Base-by-base conservation (phyloP, 1,284 basidiomycete species). In the Neonothopanus nambi region DNA sequence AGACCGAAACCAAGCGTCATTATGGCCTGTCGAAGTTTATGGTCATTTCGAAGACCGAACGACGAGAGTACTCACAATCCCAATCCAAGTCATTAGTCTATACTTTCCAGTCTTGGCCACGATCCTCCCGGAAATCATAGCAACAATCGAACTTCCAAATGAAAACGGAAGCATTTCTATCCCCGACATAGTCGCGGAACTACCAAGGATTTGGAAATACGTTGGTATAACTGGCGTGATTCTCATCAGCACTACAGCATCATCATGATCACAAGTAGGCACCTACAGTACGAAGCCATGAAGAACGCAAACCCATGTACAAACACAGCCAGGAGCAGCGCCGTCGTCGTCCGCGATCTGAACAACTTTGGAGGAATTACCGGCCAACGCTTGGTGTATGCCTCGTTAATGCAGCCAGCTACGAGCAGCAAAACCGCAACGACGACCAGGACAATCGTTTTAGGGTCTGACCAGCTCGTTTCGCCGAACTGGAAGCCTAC, bases 341-440 rank as follows among this genome's bases (percentile, higher is more conserved):
- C 73, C 1, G 74, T 75, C 0, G 89, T 90, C 1, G 91, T 93
- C 18, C 90, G 80, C 3, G 87, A 85, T 69, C 79, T 82, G 74
- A 94, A 93, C 33, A 94, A 65, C 2, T 90, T 80, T 8, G 89
- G 84, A 7, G 92, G 91, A 6, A 97, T 72, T 58, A 96, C 91
- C 0, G 92, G 87, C 3, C 84, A 84, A 7, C 89, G 79, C 43
- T 75, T 84, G 0, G 93, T 95, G 56, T 70, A 77, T 4, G 78
- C 55, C 65, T 93, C 92, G 62, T 91, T 88, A 30, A 86, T 59
- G 7, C 76, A 77, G 13, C 81, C 84, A 0, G 67, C 59, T 3
- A 87, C 41, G 20, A 95, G 72, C 1, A 87, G 58, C 1, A 75
- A 74, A 17, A 73, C 71, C 12, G 94, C 94, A 44, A 91, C 72